Base-by-base conservation (phyloP, 495 filamentous ascomycete genomes). In the Tuber calosporum region DNA sequence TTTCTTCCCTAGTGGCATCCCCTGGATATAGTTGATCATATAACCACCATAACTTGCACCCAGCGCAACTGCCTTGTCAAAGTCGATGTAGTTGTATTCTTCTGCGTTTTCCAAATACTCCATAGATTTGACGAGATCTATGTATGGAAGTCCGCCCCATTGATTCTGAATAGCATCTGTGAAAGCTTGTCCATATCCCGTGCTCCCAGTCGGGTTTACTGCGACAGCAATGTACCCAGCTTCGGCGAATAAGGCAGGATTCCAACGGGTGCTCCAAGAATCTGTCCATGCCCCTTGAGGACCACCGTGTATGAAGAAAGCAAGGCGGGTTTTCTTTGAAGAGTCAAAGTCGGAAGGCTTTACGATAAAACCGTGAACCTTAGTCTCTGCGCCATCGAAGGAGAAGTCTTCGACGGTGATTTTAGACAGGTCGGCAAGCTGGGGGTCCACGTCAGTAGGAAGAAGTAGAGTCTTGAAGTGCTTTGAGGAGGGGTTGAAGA, bases 141-240 rank as follows among this genome's bases (percentile, higher is more conserved):
- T 74, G 48, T 81, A 81, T 37, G 79, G 79, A 43, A 70, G 77
- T 22, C 79, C 79, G 30, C 79, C 93, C 93, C 93, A 97, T 66
- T 90, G 83, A 39, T 88, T 85, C 13, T 85, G 86, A 75, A 97
- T 96, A 0, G 86, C 91, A 81, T 97, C 89, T 15, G 90, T 89
- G 72, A 94, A 89, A 3, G 85, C 84, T 83, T 94, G 92, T 6
- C 93, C 93, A 76, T 96, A 97, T 1, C 92, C 90, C 26, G 92
- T 94, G 75, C 88, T 91, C 15, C 93, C 93, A 0, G 93, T 96
- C 15, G 93, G 93, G 79, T 97, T 96, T 9, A 93, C 93, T n/a
- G 88, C 86, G 34, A 97, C 87, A 15, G 92, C 92, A 19, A 97
- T 88, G 75, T 96, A 97, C 19, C 93, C 94, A 80, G 96, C 92